Percentiles rank a stretch among this genome's conserved stretches.
These are phyloP conservation scores for Clarireedia homoeocarpa DNA, from an alignment of 2,329 filamentous ascomycete genomes.

Conservation along the genomic window DNA sequence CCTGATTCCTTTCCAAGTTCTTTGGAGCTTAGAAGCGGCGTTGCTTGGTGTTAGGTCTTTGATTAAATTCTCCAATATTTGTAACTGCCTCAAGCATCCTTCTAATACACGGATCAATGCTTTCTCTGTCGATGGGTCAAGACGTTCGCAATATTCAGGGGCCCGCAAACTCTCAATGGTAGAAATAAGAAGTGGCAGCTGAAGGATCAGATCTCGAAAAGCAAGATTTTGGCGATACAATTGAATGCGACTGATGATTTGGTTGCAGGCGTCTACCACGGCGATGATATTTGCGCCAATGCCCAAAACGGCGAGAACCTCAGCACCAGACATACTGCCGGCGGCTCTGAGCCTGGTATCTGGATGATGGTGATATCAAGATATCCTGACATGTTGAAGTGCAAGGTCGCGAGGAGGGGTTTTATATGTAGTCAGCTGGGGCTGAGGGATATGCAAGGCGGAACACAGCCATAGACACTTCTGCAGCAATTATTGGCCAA, in stretches of 20 bases:
- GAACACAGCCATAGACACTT: too few species aligned
- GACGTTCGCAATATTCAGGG: background rate
- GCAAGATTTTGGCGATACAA: background rate
- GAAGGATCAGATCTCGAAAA: background rate
- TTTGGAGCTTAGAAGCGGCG: constrained; percentile 5
- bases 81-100: constrained; percentile 1
- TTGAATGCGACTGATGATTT: background rate
- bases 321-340: constrained; percentile 1
- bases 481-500: too few species aligned
- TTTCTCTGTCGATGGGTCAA: background rate
- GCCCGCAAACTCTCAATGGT: background rate
- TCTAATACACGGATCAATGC: constrained; percentile 5
- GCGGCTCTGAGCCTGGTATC: background rate
- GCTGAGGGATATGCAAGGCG: too few species aligned
- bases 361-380: background rate
- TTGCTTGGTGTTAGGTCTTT: constrained; percentile 1
- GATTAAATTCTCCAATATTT: constrained; percentile 1
- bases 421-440: too few species aligned
- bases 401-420: too few species aligned
- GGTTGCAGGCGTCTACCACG: constrained; percentile 3
- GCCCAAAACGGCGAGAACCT: background rate
- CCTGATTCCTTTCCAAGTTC: constrained; percentile 4
- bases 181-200: constrained; percentile 2
- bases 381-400: background rate
- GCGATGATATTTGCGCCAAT: constrained; percentile 4